Conservation (phyloP, 176 grass and related monocot species). For the Pontederia paniculata region DNA sequence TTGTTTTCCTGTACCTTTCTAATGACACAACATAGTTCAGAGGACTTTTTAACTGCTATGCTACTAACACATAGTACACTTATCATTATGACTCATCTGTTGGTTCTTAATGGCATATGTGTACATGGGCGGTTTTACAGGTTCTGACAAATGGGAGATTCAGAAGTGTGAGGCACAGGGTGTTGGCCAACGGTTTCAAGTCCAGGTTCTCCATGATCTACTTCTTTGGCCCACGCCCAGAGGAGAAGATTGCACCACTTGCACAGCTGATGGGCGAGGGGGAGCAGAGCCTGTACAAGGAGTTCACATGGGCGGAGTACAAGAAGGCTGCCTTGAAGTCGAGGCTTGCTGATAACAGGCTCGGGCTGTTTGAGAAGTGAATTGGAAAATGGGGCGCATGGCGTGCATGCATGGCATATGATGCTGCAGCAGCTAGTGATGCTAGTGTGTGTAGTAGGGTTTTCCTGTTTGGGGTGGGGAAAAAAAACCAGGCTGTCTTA, state of each 20-base stretch:
- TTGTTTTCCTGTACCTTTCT: no score
- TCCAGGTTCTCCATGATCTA: constrained; percentile 88
- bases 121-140: not conserved
- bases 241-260: constrained; percentile 66
- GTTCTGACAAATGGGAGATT: constrained; percentile 17
- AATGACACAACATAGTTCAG: no score
- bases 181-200: constrained; percentile 6
- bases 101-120: not conserved
- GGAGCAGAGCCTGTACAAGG: constrained; percentile 88
- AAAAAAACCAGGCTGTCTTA: no score
- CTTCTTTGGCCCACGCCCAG: constrained; percentile 51
- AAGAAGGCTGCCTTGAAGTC: constrained; percentile 41
- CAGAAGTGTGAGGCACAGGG: constrained; percentile 7
- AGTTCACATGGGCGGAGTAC: constrained; percentile 98
- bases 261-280: constrained; percentile 59
- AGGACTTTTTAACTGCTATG: no score
- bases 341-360: constrained; percentile 3
- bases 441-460: no score
- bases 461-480: no score
- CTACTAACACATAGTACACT: no score
- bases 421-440: no score
- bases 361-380: constrained; percentile 7
- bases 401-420: not conserved
- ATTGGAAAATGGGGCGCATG: not conserved
- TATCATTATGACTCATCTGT: no score